These are phyloP conservation scores for Alternaria angustiovoidea DNA, from an alignment of 2,329 filamentous ascomycete genomes.

Conservation along the genomic window DNA sequence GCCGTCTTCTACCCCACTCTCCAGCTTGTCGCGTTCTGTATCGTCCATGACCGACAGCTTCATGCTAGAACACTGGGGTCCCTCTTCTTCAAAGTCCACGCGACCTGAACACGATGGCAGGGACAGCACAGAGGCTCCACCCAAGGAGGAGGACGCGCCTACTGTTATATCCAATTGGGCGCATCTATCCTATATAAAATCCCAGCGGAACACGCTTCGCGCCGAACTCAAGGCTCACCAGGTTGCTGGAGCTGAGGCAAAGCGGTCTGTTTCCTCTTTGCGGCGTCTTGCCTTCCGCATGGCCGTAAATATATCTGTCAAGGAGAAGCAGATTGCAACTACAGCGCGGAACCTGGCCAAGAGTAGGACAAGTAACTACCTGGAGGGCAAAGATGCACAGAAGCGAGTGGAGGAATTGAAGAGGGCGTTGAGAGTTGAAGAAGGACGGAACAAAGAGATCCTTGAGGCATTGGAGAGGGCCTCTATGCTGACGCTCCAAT, in stretches of 20 bases:
- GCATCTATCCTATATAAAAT: slow-evolving; percentile 47
- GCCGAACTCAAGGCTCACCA: slow-evolving; percentile 45
- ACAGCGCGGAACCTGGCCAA: slow-evolving; percentile 43
- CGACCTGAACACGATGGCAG: slow-evolving; percentile 17
- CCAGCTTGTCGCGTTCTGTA: slow-evolving; percentile 38
- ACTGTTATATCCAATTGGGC: slow-evolving; percentile 48
- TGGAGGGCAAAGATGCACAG: slow-evolving; percentile 42
- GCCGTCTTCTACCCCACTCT: slow-evolving; percentile 32
- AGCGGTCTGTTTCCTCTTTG: slow-evolving; percentile 45
- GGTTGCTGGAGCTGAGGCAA: slow-evolving; percentile 44
- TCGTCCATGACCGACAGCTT: slow-evolving; percentile 49
- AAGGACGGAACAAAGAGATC: slow-evolving; percentile 49
- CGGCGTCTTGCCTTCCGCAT: slow-evolving; percentile 50
- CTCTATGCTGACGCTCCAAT: slow-evolving; percentile 49
- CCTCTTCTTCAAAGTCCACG: slow-evolving; percentile 22
- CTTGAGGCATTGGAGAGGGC: slow-evolving; percentile 48
- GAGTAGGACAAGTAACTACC: slow-evolving; percentile 43
- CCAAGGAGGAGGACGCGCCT: slow-evolving; percentile 33
- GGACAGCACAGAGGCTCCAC: slow-evolving; percentile 18
- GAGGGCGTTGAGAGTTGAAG: slow-evolving; percentile 42
- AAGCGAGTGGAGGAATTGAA: slow-evolving; percentile 46
- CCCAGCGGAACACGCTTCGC: slow-evolving; percentile 44
- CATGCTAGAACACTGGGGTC: slow-evolving; percentile 39
- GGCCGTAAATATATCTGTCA: slow-evolving; percentile 51
- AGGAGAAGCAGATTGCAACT: slow-evolving; percentile 49